Evolutionary conservation across 1,139 yeast species (phyloP).

Genomic region (Magnusiomyces paraingens): DNA sequence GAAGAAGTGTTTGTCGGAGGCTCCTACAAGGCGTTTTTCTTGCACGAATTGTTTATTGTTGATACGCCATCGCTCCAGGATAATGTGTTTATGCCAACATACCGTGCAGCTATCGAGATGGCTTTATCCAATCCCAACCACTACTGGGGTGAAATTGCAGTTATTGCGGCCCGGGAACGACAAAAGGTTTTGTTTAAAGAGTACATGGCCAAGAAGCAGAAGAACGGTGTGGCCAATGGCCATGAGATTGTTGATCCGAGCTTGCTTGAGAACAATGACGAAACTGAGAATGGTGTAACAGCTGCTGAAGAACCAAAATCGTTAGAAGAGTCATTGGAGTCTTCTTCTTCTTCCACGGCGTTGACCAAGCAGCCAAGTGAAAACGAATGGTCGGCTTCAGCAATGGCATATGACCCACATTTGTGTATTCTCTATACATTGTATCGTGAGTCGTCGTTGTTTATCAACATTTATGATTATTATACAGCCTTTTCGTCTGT

Average conservation of each 20-base stretch:
- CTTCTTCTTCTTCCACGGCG: constrained; percentile 21
- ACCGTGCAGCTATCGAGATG: constrained; percentile 35
- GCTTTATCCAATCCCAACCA: constrained; percentile 35
- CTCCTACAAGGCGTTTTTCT: constrained; percentile 16
- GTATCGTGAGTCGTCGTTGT: constrained; percentile 73
- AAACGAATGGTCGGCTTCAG: constrained; percentile 11
- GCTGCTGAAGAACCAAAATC: not conserved
- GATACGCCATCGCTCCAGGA: constrained; percentile 26
- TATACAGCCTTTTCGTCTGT: constrained; percentile 62
- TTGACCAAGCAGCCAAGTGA: constrained; percentile 7
- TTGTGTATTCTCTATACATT: constrained; percentile 56
- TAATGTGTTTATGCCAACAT: constrained; percentile 37
- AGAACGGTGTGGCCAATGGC: not conserved
- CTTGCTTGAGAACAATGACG: too few species aligned
- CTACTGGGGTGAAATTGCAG: constrained; percentile 24
- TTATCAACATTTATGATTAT: constrained; percentile 71
- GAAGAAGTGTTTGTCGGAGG: not conserved
- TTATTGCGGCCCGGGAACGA: not conserved
- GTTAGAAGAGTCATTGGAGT: constrained; percentile 15
- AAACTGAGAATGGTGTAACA: not conserved
- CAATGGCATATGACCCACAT: constrained; percentile 40
- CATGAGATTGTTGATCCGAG: too few species aligned
- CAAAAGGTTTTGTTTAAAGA: not conserved
- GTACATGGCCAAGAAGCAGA: not conserved
- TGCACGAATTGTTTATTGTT: constrained; percentile 25